These are phyloP conservation scores for Oldenlandia corymbosa DNA, from an alignment of 257 asterid genomes.

Conservation along the genomic window DNA sequence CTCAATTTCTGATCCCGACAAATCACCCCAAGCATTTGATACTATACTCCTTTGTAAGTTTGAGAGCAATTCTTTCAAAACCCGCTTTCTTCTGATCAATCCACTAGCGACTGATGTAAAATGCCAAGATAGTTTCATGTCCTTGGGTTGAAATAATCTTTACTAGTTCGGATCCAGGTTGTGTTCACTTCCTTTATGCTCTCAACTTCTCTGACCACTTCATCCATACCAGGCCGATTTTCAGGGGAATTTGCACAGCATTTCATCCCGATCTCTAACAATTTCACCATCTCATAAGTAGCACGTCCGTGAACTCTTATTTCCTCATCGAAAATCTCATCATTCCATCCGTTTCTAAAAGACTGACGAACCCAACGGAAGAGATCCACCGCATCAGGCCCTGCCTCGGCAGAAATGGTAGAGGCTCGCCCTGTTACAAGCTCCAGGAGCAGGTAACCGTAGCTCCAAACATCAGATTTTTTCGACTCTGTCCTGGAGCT, in stretches of 20 bases:
- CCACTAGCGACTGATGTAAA: too few species aligned
- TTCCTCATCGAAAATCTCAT: constrained; percentile 79
- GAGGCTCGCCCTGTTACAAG: constrained; percentile 63
- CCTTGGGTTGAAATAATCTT: too few species aligned
- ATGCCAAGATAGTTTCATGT: too few species aligned
- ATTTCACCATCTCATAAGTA: constrained; percentile 52
- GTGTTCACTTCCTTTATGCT: constrained; percentile 25
- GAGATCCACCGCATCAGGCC: constrained; percentile 49
- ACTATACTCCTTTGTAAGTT: too few species aligned
- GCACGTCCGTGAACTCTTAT: constrained; percentile 59
- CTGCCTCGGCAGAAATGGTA: constrained; percentile 45
- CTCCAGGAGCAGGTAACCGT: constrained; percentile 62
- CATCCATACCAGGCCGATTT: constrained; percentile 55
- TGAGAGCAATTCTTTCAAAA: too few species aligned
- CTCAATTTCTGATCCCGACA: too few species aligned
- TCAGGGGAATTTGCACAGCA: constrained; percentile 66
- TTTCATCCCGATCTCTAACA: constrained; percentile 55
- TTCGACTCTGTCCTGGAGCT: constrained; percentile 36
- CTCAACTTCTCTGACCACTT: constrained; percentile 54
- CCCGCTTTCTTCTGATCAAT: too few species aligned
- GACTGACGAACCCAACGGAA: constrained; percentile 75
- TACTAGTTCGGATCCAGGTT: too few species aligned
- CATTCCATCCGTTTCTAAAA: constrained; percentile 89
- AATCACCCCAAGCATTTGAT: too few species aligned
- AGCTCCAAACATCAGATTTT: constrained; percentile 79